Percentiles rank a stretch among this genome's conserved stretches.
Evolutionary conservation across 1,284 basidiomycete species (phyloP).

Genomic region (Ustilago nuda): DNA sequence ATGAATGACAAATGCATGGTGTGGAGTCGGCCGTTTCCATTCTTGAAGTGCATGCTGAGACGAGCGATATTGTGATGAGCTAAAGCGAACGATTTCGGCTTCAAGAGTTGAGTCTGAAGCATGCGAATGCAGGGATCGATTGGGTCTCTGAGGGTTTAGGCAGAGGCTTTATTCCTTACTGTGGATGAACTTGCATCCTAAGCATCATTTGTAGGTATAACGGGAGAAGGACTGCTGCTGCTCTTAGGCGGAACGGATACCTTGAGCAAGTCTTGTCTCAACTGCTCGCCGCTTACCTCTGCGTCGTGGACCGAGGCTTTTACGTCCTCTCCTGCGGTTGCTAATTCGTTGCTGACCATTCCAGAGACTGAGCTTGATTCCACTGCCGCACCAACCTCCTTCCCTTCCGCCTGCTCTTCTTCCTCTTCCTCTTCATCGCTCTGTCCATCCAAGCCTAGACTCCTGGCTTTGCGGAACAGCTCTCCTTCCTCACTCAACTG

Average conservation of each 20-base stretch:
- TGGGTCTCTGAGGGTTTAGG: too few species aligned
- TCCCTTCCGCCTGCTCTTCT: background rate
- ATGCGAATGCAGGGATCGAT: too few species aligned
- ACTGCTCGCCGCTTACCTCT: conserved; percentile 51
- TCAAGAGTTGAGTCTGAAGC: too few species aligned
- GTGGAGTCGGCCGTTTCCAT: background rate
- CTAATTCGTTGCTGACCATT: background rate
- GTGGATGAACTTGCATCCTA: background rate
- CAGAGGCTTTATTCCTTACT: too few species aligned
- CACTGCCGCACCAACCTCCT: background rate
- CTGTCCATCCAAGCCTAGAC: conserved; percentile 33
- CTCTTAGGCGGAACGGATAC: conserved; percentile 36
- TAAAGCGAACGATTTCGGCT: too few species aligned
- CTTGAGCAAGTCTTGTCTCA: conserved; percentile 54
- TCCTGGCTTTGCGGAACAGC: conserved; percentile 58
- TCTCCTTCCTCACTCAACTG: conserved; percentile 63
- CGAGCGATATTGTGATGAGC: background rate
- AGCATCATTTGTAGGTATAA: background rate
- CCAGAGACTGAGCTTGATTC: background rate
- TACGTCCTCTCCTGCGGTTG: background rate
- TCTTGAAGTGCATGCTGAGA: background rate
- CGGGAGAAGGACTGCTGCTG: background rate
- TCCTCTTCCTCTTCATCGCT: conserved; percentile 22
- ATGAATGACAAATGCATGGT: background rate
- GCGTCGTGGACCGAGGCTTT: conserved; percentile 20